A percentile compares a stretch with the other conserved stretches of the same genome.
These are phyloP conservation scores for Mycena crocata DNA, from an alignment of 768 basidiomycete genomes.

Conservation along the genomic window DNA sequence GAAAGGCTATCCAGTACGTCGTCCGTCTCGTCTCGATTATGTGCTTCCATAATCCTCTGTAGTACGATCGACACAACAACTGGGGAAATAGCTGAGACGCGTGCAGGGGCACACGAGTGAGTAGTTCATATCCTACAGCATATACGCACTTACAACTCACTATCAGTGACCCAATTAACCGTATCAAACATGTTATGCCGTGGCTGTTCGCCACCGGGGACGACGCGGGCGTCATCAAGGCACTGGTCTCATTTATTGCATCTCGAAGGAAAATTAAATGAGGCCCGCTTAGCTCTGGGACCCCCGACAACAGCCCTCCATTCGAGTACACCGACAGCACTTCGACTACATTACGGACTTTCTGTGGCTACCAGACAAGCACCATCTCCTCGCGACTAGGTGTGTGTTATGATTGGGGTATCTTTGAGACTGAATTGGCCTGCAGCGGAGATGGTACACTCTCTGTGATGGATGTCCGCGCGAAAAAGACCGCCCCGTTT, in stretches of 20 bases:
- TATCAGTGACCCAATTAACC: conserved; percentile 73
- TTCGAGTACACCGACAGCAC: conserved; percentile 84
- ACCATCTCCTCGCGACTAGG: conserved; percentile 91
- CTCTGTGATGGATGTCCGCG: conserved; percentile 91
- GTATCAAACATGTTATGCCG: conserved; percentile 77
- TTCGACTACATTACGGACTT: conserved; percentile 97
- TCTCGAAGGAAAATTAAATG: conserved; percentile 2
- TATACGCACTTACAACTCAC: conserved; percentile 50
- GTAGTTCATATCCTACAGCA: conserved; percentile 37
- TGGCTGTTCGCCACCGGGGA: conserved; percentile 88
- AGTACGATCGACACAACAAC: conserved; percentile 78
- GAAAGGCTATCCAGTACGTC: conserved; percentile 81
- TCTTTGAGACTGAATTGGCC: neutral
- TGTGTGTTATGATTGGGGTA: conserved; percentile 44
- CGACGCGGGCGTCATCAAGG: conserved; percentile 95
- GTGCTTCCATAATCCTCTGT: conserved; percentile 24
- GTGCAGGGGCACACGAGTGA: conserved; percentile 74
- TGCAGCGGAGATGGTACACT: conserved; percentile 93
- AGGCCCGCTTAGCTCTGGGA: conserved; percentile 82
- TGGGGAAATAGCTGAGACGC: conserved; percentile 62
- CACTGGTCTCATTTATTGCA: conserved; percentile 42
- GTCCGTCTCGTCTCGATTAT: neutral
- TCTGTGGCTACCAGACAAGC: conserved; percentile 85
- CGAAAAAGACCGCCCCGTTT: conserved; percentile 80
- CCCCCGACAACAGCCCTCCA: conserved; percentile 71